phyloP scores from a whole-genome alignment of 768 basidiomycete species.

The Strobilomyces confusus region DNA sequence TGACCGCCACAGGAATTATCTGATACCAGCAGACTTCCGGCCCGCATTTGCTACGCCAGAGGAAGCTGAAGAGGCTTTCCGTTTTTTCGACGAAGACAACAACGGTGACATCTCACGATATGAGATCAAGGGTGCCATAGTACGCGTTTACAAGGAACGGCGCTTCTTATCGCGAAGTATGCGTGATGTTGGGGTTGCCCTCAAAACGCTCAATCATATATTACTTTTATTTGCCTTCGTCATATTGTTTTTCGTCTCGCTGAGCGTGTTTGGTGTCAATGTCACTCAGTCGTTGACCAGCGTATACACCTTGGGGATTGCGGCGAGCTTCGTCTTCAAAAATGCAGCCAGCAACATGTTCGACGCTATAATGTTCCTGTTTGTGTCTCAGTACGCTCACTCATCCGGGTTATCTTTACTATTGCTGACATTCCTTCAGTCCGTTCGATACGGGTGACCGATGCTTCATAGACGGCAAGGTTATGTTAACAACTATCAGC shows the following conservation, averaged over 20 bases:
- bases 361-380: constrained; percentile 78
- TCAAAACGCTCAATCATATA: constrained; percentile 60
- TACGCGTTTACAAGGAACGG: constrained; percentile 76
- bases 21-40: constrained; percentile 65
- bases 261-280: constrained; percentile 68
- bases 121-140: constrained; percentile 67
- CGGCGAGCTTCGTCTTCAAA: constrained; percentile 80
- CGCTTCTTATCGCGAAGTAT: constrained; percentile 71
- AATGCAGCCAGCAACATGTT: constrained; percentile 67
- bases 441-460: constrained; percentile 82
- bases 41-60: constrained; percentile 59
- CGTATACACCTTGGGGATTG: constrained; percentile 68
- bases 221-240: constrained; percentile 59
- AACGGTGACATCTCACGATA: constrained; percentile 72
- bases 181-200: constrained; percentile 68
- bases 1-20: constrained; percentile 50
- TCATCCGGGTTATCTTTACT: not conserved
- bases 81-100: constrained; percentile 70
- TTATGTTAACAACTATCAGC: not conserved
- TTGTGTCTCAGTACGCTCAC: constrained; percentile 71
- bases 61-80: constrained; percentile 64
- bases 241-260: constrained; percentile 67
- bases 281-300: constrained; percentile 65
- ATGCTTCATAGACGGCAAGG: constrained; percentile 63
- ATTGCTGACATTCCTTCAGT: constrained; percentile 32